These are phyloP conservation scores for Fibroporia radiculosa DNA, from an alignment of 768 basidiomycete genomes.

Conservation along the genomic window DNA sequence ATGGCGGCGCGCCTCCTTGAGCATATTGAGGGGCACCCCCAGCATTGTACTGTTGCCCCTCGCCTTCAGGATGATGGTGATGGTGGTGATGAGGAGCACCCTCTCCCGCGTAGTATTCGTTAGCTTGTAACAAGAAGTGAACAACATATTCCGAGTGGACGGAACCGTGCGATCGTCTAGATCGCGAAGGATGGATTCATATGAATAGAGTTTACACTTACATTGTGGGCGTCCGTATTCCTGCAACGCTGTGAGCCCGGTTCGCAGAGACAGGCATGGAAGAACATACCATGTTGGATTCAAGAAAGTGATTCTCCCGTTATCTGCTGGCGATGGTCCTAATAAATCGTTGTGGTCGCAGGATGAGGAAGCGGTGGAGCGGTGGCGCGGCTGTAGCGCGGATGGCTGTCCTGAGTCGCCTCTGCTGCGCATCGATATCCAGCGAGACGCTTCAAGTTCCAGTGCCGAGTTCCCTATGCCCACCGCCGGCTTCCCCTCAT, in stretches of 20 bases:
- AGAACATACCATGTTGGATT: not conserved
- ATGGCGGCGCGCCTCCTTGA: not conserved
- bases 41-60: not conserved
- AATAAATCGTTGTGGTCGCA: too few species aligned
- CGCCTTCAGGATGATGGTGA: constrained; percentile 1
- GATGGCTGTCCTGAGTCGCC: too few species aligned
- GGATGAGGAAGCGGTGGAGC: too few species aligned
- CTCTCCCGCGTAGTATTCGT: not conserved
- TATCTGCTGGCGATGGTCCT: too few species aligned
- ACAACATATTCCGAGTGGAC: not conserved
- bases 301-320: too few species aligned
- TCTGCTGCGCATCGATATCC: too few species aligned
- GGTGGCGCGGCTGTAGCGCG: too few species aligned
- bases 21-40: not conserved
- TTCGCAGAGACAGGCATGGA: not conserved
- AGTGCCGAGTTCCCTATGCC: too few species aligned
- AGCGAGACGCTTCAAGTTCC: too few species aligned
- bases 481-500: not conserved
- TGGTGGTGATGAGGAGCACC: not conserved
- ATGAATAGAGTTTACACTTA: not conserved
- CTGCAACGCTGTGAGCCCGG: not conserved
- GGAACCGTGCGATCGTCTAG: not conserved
- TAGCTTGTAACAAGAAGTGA: constrained; percentile 1
- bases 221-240: not conserved
- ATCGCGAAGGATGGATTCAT: not conserved